Base-by-base conservation (phyloP, 2,329 filamentous ascomycete genomes). In the Ceratocystis huliohia region DNA sequence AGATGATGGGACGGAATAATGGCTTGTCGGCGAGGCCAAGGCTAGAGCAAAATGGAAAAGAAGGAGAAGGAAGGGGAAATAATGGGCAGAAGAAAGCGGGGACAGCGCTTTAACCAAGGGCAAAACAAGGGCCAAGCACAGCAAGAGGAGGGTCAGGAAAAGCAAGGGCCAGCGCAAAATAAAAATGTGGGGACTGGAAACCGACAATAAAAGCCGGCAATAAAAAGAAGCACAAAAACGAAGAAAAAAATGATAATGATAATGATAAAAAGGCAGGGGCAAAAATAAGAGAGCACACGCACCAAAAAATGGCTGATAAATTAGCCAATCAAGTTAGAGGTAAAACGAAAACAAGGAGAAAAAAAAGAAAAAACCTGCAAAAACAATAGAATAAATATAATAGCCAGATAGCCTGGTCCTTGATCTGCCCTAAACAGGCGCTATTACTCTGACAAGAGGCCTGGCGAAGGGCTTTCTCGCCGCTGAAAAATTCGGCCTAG, bases 51-150 rank as follows among this genome's bases (percentile, higher is more conserved):
- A 56, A 59, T 59, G 25, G 33, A 50, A 41, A 37, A 64, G 33
- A 33, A 57, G 28, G 22, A 56, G 63, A 64, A 33, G 17, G n/a
- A 15, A 64, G 28, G 28, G 13, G 13, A 28, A 45, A 62, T 62
- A 63, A 62, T 62, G 48, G 28, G 28, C 33, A n/a, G 30, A 17
- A 59, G 17, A 30, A 59, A 59, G 53, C 53, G 53, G 53, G 53
- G 53, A 59, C 53, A 59, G 25, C 17, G 53, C 25, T 59, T 59
- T 30, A 59, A 59, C 53, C 53, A 37, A 59, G 53, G 17, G 53
- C 53, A 13, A 41, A 37, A 17, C 53, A 33, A 59, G 48, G 20
- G 28, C 53, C 53, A 33, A 59, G 28, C n/a, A n/a, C n/a, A 50
- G 46, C 22, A 22, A 22, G 46, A 50, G n/a, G 22, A 22, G 3